Conservation (phyloP, 179 eudicot species). For the Monotropa hypopitys region DNA sequence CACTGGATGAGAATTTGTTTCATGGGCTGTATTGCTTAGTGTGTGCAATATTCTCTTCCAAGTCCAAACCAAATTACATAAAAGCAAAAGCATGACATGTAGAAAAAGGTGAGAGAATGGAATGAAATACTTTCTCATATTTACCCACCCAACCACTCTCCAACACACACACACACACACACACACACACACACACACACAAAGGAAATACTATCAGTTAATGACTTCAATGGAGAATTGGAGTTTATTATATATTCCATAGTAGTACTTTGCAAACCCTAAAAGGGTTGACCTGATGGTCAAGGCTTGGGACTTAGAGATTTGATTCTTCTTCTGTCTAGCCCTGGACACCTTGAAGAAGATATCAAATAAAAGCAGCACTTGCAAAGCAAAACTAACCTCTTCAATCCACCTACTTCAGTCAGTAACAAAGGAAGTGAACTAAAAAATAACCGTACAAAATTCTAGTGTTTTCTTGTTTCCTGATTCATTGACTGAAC, state of each 20-base stretch:
- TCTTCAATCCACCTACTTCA: neutral
- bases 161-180: no score
- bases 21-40: constrained; percentile 6
- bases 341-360: no score
- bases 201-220: no score
- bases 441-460: neutral
- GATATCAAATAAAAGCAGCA: neutral
- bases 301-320: no score
- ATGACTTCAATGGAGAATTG: constrained; percentile 9
- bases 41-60: constrained; percentile 8
- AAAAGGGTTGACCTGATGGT: no score
- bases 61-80: no score
- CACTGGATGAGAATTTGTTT: constrained; percentile 2
- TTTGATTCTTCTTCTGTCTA: no score
- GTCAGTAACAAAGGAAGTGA: neutral
- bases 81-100: constrained; percentile 1
- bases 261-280: neutral
- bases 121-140: neutral
- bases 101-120: neutral
- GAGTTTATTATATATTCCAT: neutral
- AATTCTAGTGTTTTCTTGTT: neutral
- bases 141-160: no score
- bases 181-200: no score
- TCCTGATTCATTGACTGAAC: neutral
- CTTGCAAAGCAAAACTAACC: neutral